phyloP scores from a whole-genome alignment of 768 basidiomycete species.

The Clitopilus hobsonii region DNA sequence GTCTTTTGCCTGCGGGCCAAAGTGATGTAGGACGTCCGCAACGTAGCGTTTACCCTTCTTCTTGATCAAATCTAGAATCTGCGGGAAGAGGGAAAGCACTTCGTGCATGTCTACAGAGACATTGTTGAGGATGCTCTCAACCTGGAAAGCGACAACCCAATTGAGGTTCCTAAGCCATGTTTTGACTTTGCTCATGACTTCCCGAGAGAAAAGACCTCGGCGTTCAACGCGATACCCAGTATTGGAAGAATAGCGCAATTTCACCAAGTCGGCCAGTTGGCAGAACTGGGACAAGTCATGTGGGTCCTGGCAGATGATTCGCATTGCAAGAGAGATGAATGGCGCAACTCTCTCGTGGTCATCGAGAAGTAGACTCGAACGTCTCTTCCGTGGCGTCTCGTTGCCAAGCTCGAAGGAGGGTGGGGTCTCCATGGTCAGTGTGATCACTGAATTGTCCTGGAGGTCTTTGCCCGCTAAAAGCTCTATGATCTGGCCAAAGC shows the following conservation, averaged over 20 bases:
- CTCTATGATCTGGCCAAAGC: slow-evolving; percentile 37
- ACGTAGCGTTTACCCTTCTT: slow-evolving; percentile 29
- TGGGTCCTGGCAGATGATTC: slow-evolving; percentile 37
- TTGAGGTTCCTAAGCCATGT: slow-evolving; percentile 29
- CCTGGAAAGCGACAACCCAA: slow-evolving; percentile 58
- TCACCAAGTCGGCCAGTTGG: slow-evolving; percentile 30
- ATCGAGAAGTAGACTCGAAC: slow-evolving; percentile 32
- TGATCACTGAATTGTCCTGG: slow-evolving; percentile 28
- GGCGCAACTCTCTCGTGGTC: slow-evolving; percentile 42
- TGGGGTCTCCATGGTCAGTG: slow-evolving; percentile 37
- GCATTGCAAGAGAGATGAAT: slow-evolving; percentile 47
- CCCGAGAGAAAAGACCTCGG: slow-evolving; percentile 39
- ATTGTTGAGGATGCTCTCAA: slow-evolving; percentile 39
- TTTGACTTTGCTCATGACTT: slow-evolving; percentile 23
- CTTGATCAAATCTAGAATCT: slow-evolving; percentile 24
- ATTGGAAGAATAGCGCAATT: slow-evolving; percentile 28
- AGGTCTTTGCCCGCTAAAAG: slow-evolving; percentile 30
- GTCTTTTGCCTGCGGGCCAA: slow-evolving; percentile 17
- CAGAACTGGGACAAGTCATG: slow-evolving; percentile 33
- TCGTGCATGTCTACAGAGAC: slow-evolving; percentile 46
- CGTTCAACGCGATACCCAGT: slow-evolving; percentile 33
- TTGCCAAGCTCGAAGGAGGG: slow-evolving; percentile 32
- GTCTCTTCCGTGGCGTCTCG: slow-evolving; percentile 24
- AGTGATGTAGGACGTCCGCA: slow-evolving; percentile 37
- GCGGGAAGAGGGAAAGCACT: slow-evolving; percentile 35